Conservation (phyloP, 2,329 filamentous ascomycete species). For the Colletotrichum graminicola region DNA sequence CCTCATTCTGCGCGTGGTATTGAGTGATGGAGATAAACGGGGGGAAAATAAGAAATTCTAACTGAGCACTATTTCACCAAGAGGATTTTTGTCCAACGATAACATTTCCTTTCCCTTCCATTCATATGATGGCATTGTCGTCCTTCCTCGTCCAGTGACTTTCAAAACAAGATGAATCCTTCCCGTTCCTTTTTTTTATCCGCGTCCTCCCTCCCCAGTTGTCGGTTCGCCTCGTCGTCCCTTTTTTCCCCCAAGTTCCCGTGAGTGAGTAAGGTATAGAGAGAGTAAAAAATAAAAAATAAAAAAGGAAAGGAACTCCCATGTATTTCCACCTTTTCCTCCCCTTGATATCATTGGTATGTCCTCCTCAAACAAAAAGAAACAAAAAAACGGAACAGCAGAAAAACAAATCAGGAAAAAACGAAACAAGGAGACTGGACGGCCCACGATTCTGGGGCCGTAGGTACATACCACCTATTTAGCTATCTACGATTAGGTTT, state of each 20-base stretch:
- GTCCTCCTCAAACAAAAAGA: constrained; percentile 31
- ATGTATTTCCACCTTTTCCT: constrained; percentile 37
- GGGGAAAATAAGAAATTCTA: constrained; percentile 21
- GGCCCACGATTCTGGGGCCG: neutral
- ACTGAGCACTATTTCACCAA: constrained; percentile 28
- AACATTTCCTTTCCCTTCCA: constrained; percentile 4
- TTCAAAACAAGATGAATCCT: neutral
- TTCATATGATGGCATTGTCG: neutral
- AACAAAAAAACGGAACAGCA: neutral
- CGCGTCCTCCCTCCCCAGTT: too few relatives aligned
- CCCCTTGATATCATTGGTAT: constrained; percentile 43
- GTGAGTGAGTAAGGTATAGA: neutral
- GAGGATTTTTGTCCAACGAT: constrained; percentile 1
- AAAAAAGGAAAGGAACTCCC: neutral
- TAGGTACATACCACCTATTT: constrained; percentile 13
- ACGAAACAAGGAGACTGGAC: constrained; percentile 5
- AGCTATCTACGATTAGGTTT: constrained; percentile 41
- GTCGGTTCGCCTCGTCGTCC: neutral
- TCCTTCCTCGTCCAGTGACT: neutral
- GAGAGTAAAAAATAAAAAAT: neutral
- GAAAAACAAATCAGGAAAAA: neutral
- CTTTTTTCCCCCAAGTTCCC: neutral
- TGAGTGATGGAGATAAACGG: neutral
- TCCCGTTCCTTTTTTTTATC: neutral
- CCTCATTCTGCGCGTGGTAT: constrained; percentile 20